Evolutionary conservation across 345 rosid genomes (phyloP).

Genomic region (Dovyalis caffra): DNA sequence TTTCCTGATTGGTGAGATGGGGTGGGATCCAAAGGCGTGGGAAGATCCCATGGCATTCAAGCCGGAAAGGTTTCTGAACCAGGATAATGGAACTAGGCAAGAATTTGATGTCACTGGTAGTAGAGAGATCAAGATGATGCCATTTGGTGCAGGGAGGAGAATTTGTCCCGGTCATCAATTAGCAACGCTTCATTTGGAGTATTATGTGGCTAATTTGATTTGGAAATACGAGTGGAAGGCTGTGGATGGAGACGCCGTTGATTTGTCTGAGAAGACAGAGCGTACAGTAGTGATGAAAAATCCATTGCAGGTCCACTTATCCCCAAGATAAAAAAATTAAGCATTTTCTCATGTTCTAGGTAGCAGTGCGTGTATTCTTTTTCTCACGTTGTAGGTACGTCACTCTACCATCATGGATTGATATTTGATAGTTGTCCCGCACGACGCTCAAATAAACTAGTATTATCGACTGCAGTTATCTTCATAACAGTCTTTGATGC

Average conservation of each 20-base stretch:
- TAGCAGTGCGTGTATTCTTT: no score
- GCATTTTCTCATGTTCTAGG: background rate
- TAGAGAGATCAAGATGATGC: conserved; percentile 26
- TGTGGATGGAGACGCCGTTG: conserved; percentile 7
- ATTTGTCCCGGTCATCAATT: conserved; percentile 15
- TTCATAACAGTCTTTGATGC: no score
- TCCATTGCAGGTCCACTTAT: conserved; percentile 7
- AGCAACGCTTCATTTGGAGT: conserved; percentile 16
- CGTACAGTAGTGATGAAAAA: conserved; percentile 7
- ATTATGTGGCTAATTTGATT: conserved; percentile 21
- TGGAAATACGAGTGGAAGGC: conserved; percentile 11
- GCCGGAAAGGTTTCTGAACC: conserved; percentile 19
- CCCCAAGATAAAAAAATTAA: background rate
- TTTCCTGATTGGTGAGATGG: conserved; percentile 23
- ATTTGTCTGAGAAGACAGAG: conserved; percentile 21
- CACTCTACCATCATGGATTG: no score
- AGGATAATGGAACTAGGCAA: background rate
- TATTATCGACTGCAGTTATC: no score
- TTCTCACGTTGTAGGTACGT: no score
- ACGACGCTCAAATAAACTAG: no score
- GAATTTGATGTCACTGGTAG: conserved; percentile 17
- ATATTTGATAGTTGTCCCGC: no score
- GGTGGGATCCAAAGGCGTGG: conserved; percentile 24
- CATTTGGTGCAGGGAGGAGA: conserved; percentile 27
- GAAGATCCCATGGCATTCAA: conserved; percentile 24